A percentile compares a stretch with the other conserved stretches of the same genome.
These are phyloP conservation scores for Solanum rostratum DNA, from an alignment of 257 asterid genomes.

Conservation along the genomic window DNA sequence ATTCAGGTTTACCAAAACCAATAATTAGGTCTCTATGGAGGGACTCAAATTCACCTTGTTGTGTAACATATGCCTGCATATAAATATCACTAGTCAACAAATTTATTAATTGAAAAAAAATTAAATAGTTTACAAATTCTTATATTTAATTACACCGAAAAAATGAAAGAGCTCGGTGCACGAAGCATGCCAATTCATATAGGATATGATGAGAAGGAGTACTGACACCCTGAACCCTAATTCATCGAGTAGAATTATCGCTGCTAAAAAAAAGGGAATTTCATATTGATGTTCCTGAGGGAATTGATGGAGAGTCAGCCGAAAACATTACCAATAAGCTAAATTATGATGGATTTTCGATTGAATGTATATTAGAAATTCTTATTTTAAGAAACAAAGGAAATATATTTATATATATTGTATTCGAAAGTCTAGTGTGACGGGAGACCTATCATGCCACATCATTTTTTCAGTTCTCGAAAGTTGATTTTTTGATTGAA, in stretches of 20 bases:
- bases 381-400: background rate
- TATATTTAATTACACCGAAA: background rate
- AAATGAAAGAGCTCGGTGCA: background rate
- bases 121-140: background rate
- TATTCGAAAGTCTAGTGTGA: background rate
- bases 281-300: background rate
- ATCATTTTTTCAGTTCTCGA: background rate
- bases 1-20: conserved; percentile 60
- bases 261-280: too few species aligned
- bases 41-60: conserved; percentile 59
- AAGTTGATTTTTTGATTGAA: background rate
- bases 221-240: background rate
- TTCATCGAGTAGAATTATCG: background rate
- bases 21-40: conserved; percentile 51
- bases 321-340: background rate
- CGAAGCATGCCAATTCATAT: background rate
- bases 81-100: background rate
- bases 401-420: too few species aligned
- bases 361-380: background rate
- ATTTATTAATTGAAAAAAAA: background rate
- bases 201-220: background rate
- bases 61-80: conserved; percentile 39
- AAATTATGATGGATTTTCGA: background rate
- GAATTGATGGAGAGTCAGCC: too few species aligned
- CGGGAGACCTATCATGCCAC: background rate